A percentile compares a stretch with the other conserved stretches of the same genome.
Conservation (phyloP, 495 filamentous ascomycete species). For the Penicillium taxi region DNA sequence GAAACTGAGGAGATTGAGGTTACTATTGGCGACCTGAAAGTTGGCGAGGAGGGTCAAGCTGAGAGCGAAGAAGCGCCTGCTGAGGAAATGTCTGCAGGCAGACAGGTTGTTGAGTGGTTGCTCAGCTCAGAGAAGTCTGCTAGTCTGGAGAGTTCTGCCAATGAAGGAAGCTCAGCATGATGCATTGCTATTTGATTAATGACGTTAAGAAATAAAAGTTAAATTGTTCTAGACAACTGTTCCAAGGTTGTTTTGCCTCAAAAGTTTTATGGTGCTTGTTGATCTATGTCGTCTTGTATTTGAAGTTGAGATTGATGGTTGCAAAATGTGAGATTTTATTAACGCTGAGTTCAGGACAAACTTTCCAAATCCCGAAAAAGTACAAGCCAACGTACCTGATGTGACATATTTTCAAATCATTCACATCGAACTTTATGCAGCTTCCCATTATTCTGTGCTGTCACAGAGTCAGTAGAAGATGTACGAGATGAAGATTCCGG, state of each 20-base stretch:
- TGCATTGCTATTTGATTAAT: constrained; percentile 1
- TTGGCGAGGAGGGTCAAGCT: constrained; percentile 13
- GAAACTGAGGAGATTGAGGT: constrained; percentile 24
- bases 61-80: constrained; percentile 11
- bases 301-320: too few species aligned
- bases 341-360: too few species aligned
- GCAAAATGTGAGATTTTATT: too few species aligned
- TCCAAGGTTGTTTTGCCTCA: too few species aligned
- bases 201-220: constrained; percentile 8
- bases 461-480: constrained; percentile 10
- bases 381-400: too few species aligned
- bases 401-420: constrained; percentile 9
- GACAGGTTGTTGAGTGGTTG: constrained; percentile 43
- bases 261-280: too few species aligned
- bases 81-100: constrained; percentile 29
- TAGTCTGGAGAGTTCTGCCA: constrained; percentile 29
- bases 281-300: too few species aligned
- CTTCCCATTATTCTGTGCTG: constrained; percentile 4
- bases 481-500: constrained; percentile 17
- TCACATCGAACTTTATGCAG: constrained; percentile 21
- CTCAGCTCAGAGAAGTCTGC: constrained; percentile 33
- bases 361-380: too few species aligned
- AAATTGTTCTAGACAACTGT: constrained; percentile 2
- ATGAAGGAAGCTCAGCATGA: constrained; percentile 18
- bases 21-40: constrained; percentile 23